Base-by-base conservation (phyloP, 2,329 filamentous ascomycete genomes). In the Ophiocordyceps camponoti-saundersi region DNA sequence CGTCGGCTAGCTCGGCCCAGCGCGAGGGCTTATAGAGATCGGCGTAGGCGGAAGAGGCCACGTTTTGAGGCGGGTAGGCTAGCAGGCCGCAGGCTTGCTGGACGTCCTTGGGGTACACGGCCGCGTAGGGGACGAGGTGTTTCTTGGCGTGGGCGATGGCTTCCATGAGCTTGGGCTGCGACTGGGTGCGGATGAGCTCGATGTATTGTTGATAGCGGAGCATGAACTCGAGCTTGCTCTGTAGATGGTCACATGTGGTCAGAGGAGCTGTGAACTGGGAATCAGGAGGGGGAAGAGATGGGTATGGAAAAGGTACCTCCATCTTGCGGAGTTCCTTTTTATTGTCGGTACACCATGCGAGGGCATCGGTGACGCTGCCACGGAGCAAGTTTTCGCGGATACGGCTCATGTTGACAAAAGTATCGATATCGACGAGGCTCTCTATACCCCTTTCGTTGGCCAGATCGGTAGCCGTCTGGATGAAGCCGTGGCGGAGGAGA, bases 121-220 rank as follows among this genome's bases (percentile, higher is more conserved):
- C 73, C 47, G 73, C 73, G 56, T 83, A 86, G 2, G 80, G 76
- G 16, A 79, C 71, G 26, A 98, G 73, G 61, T 86, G 82, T 61
- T 86, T 94, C 59, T 80, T 82, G 23, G 88, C 88, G 65, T 96
- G 85, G 22, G 72, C 62, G 51, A 88, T 83, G 13, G 89, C 88
- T 52, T 95, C 88, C 44, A 79, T 65, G 42, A 84, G 70, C 57
- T 82, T 87, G 7, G 66, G 60, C 22, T 73, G 69, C 5, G 80
- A 71, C 47, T 75, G 75, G 39, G 72, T 77, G 49, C 90, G 74
- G 49, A 94, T 79, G 50, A 96, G 72, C 64, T 96, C 92, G 55
- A 96, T 89, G 61, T 89, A 96, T 61, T 96, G 89, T 62, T 98
- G 92, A 56, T 93, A 73, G 13, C 92, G 81, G 42, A 98, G 75